Base-by-base conservation (phyloP, 1,284 basidiomycete genomes). In the Hortiboletus rubellus region DNA sequence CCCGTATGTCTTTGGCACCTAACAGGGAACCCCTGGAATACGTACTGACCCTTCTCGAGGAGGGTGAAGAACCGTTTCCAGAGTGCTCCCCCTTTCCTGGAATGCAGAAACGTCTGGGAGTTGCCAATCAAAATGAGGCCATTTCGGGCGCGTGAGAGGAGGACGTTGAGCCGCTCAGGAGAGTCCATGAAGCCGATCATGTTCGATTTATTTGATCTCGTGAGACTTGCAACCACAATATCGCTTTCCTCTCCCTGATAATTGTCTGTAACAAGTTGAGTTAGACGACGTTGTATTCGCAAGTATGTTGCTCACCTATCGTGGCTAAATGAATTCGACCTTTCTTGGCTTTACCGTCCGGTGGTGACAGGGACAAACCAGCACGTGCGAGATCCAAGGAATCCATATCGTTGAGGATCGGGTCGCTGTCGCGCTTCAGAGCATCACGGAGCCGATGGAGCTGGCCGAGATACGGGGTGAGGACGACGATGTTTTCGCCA, bases 171-270 rank as follows among this genome's bases (percentile, higher is more conserved):
- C 6, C 86, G 80, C 64, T 88, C 83, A 0, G 82, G 81, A 4
- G 85, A 77, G 41, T 68, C 78, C 84, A 88, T 86, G 71, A 88
- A 88, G 0, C 86, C 85, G 37, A 88, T 87, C 49, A 82, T 76
- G 53, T 77, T 70, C 1, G 69, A 58, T 0, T 72, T 8, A 59
- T 87, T 87, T 62, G 83, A 85, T 48, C 86, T 69, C 0, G 82
- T 85, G 10, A 88, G 68, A 7, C 79, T 82, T 8, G 76, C 74
- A 31, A 88, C 74, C n/a, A 88, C 84, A 51, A 88, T 82, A 18
- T 87, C 76, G 46, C 82, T 82, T 64, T 88, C 85, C 63, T 88
- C 86, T 18, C 86, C 86, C 62, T 87, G 86, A 55, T 84, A 85
- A 55, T 84, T 85, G 52, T 84, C 83, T 84, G 22, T 22, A 3